Percentiles rank a stretch among this genome's conserved stretches.
These are phyloP conservation scores for Mycena capillaripes DNA, from an alignment of 768 basidiomycete genomes.

Conservation along the genomic window DNA sequence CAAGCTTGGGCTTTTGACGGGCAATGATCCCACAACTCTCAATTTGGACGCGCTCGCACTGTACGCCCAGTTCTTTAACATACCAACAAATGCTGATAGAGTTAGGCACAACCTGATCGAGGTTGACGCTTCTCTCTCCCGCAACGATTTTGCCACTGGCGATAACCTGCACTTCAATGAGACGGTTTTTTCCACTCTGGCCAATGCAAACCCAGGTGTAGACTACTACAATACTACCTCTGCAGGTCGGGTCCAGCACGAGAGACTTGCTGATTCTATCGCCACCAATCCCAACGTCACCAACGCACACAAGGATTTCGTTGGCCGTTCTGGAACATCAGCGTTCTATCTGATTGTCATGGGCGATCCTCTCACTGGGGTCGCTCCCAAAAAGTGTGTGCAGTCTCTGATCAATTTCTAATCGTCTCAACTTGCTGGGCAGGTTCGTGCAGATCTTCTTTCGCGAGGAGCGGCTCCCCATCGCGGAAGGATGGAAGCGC, in stretches of 20 bases:
- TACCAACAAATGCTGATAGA: neutral
- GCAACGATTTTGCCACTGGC: constrained; percentile 19
- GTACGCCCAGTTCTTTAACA: neutral
- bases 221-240: constrained; percentile 32
- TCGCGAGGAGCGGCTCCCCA: constrained; percentile 36
- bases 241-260: constrained; percentile 29
- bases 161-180: constrained; percentile 37
- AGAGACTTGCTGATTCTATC: constrained; percentile 24
- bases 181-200: constrained; percentile 25
- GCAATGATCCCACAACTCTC: neutral
- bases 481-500: constrained; percentile 35
- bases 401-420: neutral
- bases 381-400: constrained; percentile 35
- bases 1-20: constrained; percentile 11
- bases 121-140: neutral
- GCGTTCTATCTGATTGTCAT: constrained; percentile 32
- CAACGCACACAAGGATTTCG: constrained; percentile 33
- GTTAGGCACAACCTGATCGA: neutral
- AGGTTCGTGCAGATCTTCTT: constrained; percentile 39
- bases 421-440: neutral
- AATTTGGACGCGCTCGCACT: neutral
- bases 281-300: constrained; percentile 22
- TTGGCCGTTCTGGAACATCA: constrained; percentile 26
- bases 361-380: constrained; percentile 24
- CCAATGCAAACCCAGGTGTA: constrained; percentile 32